Evolutionary conservation across 106 monocot species (phyloP).

Genomic region (Platanthera guangdongensis): DNA sequence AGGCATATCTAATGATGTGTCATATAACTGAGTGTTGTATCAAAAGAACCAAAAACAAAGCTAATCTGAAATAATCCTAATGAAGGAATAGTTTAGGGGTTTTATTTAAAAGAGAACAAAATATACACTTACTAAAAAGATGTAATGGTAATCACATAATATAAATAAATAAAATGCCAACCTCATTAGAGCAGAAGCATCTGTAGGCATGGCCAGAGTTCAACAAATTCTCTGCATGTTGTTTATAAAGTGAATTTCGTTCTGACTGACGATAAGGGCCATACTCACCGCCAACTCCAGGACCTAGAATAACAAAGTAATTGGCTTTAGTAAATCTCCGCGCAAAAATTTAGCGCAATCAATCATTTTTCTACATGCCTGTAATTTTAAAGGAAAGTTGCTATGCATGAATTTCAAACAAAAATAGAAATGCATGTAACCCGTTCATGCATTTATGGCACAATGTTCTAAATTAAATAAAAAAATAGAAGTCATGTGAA

Average conservation of each 20-base stretch:
- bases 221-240: slow-evolving; percentile 78
- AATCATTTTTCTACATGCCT: not conserved
- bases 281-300: slow-evolving; percentile 80
- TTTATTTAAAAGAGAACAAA: not conserved
- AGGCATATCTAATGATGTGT: no score
- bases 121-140: no score
- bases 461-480: not conserved
- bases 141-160: not conserved
- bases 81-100: not conserved
- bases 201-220: slow-evolving; percentile 67
- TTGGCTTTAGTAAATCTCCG: not conserved
- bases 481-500: not conserved
- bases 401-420: not conserved
- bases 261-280: slow-evolving; percentile 98
- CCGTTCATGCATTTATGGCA: not conserved
- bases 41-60: not conserved
- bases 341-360: not conserved
- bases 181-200: slow-evolving; percentile 96
- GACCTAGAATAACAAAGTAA: slow-evolving; percentile 35
- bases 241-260: slow-evolving; percentile 85
- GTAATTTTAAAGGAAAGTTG: not conserved
- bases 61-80: not conserved
- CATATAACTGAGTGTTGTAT: no score
- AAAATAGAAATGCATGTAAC: not conserved
- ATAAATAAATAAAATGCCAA: slow-evolving; percentile 9